Base-by-base conservation (phyloP, 352 stramenopile genomes). In the Globisporangium paroecandrum region DNA sequence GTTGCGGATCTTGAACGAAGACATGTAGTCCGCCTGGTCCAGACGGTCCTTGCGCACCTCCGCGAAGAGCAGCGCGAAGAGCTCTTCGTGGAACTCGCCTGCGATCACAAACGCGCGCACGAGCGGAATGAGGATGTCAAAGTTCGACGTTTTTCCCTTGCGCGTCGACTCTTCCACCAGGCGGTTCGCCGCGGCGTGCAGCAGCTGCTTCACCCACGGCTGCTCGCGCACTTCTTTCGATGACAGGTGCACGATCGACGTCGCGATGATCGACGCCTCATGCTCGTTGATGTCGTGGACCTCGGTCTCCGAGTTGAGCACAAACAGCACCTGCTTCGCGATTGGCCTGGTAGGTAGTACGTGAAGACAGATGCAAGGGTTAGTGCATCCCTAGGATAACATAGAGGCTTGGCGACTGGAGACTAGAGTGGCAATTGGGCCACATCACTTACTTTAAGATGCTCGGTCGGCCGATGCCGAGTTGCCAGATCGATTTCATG, bases 371-470 rank as follows among this genome's bases (percentile, higher is more conserved):
- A 66, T 10, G 24, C 0, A n/a, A 34, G 41, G 2, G 5, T 51
- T 51, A 51, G 43, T 12, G 7, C 43, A 51, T 22, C 20, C 43
- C 18, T 10, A 51, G 18, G 43, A 10, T 18, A 22, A 1, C 13
- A 49, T 20, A 49, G 38, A 18, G 29, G 32, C 32, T 12, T 38
- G 8, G 32, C 7, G 12, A 46, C 38, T 46, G 15, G 13, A 4
- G 38, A 20, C 38, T 46, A 12, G 13, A 18, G 15, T 46, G 38
- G 1, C 38, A 18, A 18, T 46, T 46, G 12, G 4, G 15, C 18
- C 43, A 32, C 15, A 12, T 2, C 2, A 82, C 81, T 43, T 74
- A 91, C 82, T 82, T 69, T 25, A 90, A 70, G 66, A 92, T 89
- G 15, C 68, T 76, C 27, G 79, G 72, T 1, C 81, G 77, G 0